A percentile compares a stretch with the other conserved stretches of the same genome.
phyloP scores from a whole-genome alignment of 1,284 basidiomycete species.

The Fomitopsis palustris region DNA sequence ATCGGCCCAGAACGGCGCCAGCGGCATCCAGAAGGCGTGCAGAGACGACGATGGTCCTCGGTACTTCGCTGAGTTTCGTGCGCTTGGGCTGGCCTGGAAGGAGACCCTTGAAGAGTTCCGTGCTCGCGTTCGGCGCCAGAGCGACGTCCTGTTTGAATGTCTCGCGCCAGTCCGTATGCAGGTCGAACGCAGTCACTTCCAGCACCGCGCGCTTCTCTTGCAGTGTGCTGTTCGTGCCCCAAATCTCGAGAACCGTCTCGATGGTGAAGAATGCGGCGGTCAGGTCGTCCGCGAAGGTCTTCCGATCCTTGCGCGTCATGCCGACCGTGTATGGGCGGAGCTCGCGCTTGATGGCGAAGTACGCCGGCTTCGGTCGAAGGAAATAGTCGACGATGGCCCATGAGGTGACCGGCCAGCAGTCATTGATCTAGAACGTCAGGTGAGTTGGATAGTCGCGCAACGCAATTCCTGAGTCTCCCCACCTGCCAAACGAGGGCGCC shows the following conservation, averaged over 20 bases:
- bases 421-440: constrained; percentile 47
- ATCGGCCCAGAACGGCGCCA: constrained; percentile 66
- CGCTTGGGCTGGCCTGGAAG: constrained; percentile 70
- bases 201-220: constrained; percentile 53
- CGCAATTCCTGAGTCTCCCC: background rate
- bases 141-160: constrained; percentile 47
- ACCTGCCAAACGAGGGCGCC: constrained; percentile 57
- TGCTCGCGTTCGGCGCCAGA: constrained; percentile 74
- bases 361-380: constrained; percentile 56
- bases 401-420: constrained; percentile 69
- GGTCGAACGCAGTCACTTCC: constrained; percentile 69
- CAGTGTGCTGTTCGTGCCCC: constrained; percentile 81
- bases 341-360: constrained; percentile 52
- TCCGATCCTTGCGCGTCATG: constrained; percentile 73
- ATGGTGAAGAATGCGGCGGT: constrained; percentile 68
- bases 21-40: constrained; percentile 63
- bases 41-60: constrained; percentile 70
- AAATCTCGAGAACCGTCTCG: constrained; percentile 67
- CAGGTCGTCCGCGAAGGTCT: constrained; percentile 50
- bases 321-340: constrained; percentile 69
- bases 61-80: constrained; percentile 61
- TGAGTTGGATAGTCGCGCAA: background rate
- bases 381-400: constrained; percentile 74
- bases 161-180: constrained; percentile 57
- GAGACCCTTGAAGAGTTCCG: constrained; percentile 70